A percentile compares a stretch with the other conserved stretches of the same genome.
Conservation (phyloP, 2,329 filamentous ascomycete genomes). For the Ilyonectria robusta region DNA sequence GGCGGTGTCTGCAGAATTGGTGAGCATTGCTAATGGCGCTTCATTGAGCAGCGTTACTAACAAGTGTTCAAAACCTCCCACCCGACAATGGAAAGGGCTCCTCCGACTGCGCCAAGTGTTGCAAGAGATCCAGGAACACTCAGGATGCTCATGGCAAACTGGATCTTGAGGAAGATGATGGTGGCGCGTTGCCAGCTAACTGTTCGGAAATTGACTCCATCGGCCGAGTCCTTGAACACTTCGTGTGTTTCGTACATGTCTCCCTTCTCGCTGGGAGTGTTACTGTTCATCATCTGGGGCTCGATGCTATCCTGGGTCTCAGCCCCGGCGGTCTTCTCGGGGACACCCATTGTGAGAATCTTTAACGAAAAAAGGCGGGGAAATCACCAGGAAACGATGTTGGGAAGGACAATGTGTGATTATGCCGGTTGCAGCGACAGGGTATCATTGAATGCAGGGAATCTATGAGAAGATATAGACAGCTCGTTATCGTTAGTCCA, state of each 20-base stretch:
- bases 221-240: slow-evolving; percentile 45
- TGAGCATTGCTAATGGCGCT: background rate
- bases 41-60: slow-evolving; percentile 16
- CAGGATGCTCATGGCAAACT: slow-evolving; percentile 44
- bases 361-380: background rate
- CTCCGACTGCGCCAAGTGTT: slow-evolving; percentile 31
- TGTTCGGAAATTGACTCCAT: slow-evolving; percentile 49
- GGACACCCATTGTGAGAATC: slow-evolving; percentile 11
- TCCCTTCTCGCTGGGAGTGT: slow-evolving; percentile 24
- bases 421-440: background rate
- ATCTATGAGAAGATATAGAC: slow-evolving; percentile 18
- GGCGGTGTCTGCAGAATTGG: slow-evolving; percentile 35
- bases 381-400: background rate
- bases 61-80: slow-evolving; percentile 50
- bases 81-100: slow-evolving; percentile 39
- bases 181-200: slow-evolving; percentile 57
- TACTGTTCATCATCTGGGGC: slow-evolving; percentile 18
- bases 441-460: slow-evolving; percentile 16
- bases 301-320: slow-evolving; percentile 16
- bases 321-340: slow-evolving; percentile 12
- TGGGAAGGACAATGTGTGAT: background rate
- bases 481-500: slow-evolving; percentile 19
- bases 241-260: slow-evolving; percentile 36
- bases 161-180: slow-evolving; percentile 57
- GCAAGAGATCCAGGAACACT: slow-evolving; percentile 44